Percentiles rank a stretch among this genome's conserved stretches.
Evolutionary conservation across 345 rosid species (phyloP).

Genomic region (Acer yangbiense): DNA sequence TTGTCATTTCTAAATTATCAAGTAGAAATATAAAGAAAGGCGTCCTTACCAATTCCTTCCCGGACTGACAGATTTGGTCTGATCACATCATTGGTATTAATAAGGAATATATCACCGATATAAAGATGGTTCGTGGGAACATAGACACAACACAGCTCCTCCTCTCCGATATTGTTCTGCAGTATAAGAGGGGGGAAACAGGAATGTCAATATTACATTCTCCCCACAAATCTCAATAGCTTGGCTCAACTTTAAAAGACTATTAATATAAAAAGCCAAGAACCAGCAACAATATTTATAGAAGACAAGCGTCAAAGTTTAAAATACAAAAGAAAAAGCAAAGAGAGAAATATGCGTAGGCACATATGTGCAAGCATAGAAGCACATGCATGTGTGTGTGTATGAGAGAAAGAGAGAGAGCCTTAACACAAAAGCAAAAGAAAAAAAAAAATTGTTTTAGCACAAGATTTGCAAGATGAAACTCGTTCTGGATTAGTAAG

Average conservation of each 20-base stretch:
- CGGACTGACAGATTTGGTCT: slow-evolving; percentile 94
- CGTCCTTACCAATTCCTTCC: slow-evolving; percentile 91
- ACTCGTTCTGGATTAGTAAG: background rate
- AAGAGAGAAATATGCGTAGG: background rate
- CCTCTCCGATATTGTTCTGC: slow-evolving; percentile 90
- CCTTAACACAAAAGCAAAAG: background rate
- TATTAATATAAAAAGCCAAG: background rate
- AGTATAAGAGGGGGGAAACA: slow-evolving; percentile 4
- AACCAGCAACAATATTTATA: background rate
- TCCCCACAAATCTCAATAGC: background rate
- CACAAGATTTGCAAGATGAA: background rate
- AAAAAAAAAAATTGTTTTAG: too few species aligned
- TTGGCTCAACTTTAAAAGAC: background rate
- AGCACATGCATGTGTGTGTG: too few species aligned
- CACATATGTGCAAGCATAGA: background rate
- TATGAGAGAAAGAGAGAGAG: background rate
- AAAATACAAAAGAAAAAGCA: background rate
- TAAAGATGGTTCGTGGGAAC: slow-evolving; percentile 98
- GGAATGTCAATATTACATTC: background rate
- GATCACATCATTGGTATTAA: slow-evolving; percentile 79
- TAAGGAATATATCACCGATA: slow-evolving; percentile 91
- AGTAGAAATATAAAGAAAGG: slow-evolving; percentile 2
- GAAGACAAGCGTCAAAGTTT: background rate
- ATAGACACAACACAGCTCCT: slow-evolving; percentile 94
- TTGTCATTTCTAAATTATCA: background rate